Evolutionary conservation across 2,329 filamentous ascomycete genomes (phyloP).

Genomic region (Cucurbitaria berberidis): DNA sequence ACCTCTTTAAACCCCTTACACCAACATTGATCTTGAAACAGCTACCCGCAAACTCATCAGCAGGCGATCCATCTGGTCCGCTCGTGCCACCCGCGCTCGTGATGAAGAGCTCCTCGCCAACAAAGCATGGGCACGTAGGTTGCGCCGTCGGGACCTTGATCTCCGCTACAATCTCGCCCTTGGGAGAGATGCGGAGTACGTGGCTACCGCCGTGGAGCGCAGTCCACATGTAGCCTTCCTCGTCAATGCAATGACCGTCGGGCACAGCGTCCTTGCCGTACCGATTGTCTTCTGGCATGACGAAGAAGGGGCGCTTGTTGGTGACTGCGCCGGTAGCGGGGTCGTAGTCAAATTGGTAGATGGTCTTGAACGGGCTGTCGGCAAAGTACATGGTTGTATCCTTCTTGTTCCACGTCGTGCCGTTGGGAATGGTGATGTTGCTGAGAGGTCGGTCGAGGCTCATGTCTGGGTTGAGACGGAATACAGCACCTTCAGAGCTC

Average conservation of each 20-base stretch:
- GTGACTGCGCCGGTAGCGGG: conserved; percentile 66
- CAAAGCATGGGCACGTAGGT: conserved; percentile 82
- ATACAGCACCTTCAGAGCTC: conserved; percentile 69
- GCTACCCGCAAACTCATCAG: conserved; percentile 70
- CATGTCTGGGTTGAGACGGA: conserved; percentile 70
- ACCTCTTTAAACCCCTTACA: conserved; percentile 61
- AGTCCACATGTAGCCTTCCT: conserved; percentile 86
- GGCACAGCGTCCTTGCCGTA: conserved; percentile 62
- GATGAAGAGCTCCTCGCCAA: conserved; percentile 75
- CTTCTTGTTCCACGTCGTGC: conserved; percentile 78
- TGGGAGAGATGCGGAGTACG: conserved; percentile 74
- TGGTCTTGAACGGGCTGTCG: conserved; percentile 72
- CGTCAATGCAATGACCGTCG: conserved; percentile 85
- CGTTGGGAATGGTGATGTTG: conserved; percentile 79
- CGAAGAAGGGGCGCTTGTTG: conserved; percentile 75
- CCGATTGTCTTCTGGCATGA: conserved; percentile 63
- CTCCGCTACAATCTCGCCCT: conserved; percentile 75
- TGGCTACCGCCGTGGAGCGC: conserved; percentile 80
- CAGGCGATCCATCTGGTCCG: conserved; percentile 64
- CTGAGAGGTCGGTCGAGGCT: conserved; percentile 66
- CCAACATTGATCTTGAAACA: conserved; percentile 81
- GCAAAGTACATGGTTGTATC: conserved; percentile 81
- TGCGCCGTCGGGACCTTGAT: conserved; percentile 78
- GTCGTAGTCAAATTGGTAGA: conserved; percentile 79
- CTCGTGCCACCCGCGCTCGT: conserved; percentile 67